phyloP scores from a whole-genome alignment of 768 basidiomycete species.

The Goffeauzyma gilvescens region DNA sequence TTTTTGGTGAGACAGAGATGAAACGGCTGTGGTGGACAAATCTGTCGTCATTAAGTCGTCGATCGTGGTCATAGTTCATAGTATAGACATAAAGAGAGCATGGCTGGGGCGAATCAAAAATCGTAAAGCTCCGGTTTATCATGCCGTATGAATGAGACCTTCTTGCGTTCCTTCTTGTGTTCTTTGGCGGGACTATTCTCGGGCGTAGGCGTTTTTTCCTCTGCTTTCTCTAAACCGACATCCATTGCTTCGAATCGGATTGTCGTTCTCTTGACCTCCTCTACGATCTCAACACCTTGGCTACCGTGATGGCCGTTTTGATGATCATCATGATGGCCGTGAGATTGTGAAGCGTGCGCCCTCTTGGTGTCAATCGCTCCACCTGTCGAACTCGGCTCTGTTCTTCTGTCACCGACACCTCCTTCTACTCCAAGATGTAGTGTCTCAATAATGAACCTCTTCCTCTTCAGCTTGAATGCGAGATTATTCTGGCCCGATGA shows the following conservation, averaged over 20 bases:
- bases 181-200: neutral
- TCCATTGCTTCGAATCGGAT: conserved; percentile 6
- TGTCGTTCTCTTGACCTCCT: neutral
- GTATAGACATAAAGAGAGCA: neutral
- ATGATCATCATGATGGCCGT: conserved; percentile 12
- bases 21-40: no score
- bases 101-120: conserved; percentile 14
- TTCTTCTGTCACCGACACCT: conserved; percentile 30
- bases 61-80: neutral
- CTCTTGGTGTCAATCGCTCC: conserved; percentile 1
- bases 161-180: conserved; percentile 9
- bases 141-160: conserved; percentile 19
- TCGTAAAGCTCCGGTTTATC: conserved; percentile 33
- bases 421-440: conserved; percentile 43
- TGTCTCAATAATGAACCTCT: conserved; percentile 73
- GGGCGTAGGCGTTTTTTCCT: neutral
- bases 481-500: conserved; percentile 74
- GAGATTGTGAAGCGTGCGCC: conserved; percentile 11
- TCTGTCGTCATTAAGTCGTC: no score
- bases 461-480: conserved; percentile 79
- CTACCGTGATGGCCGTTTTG: conserved; percentile 1
- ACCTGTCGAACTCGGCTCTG: conserved; percentile 14
- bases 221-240: conserved; percentile 3
- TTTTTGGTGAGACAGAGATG: no score
- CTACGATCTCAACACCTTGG: conserved; percentile 1